These are phyloP conservation scores for Nemania serpens DNA, from an alignment of 2,329 filamentous ascomycete genomes.

Conservation along the genomic window DNA sequence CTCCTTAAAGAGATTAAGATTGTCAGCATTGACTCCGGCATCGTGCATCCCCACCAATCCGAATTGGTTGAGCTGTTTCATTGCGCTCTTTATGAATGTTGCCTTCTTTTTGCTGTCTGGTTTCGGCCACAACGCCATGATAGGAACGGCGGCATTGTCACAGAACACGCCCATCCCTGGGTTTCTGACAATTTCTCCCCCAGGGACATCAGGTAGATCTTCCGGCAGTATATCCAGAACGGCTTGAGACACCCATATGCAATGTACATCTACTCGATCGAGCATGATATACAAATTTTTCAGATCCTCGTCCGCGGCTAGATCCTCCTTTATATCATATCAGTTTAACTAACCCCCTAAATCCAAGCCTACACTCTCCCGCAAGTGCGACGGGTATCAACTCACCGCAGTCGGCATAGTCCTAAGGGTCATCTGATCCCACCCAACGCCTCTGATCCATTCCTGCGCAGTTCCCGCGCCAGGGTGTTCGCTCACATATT, in stretches of 20 bases:
- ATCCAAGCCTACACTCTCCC: slow-evolving; percentile 16
- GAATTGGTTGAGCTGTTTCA: slow-evolving; percentile 64
- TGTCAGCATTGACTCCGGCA: slow-evolving; percentile 62
- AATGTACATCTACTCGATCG: slow-evolving; percentile 72
- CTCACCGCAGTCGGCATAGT: slow-evolving; percentile 68
- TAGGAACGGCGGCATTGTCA: slow-evolving; percentile 72
- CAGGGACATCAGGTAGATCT: slow-evolving; percentile 58
- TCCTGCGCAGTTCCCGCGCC: slow-evolving; percentile 57
- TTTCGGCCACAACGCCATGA: slow-evolving; percentile 61
- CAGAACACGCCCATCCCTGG: slow-evolving; percentile 72
- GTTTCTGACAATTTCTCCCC: slow-evolving; percentile 65
- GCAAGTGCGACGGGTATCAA: slow-evolving; percentile 25
- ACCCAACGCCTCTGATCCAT: slow-evolving; percentile 71
- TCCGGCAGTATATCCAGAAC: slow-evolving; percentile 64
- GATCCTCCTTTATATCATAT: slow-evolving; percentile 50
- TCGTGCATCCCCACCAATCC: slow-evolving; percentile 73
- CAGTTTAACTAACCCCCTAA: slow-evolving; percentile 31
- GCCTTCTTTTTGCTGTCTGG: slow-evolving; percentile 58
- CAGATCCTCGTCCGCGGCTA: slow-evolving; percentile 58
- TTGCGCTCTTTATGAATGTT: slow-evolving; percentile 61
- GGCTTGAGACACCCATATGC: slow-evolving; percentile 69
- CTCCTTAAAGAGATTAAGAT: slow-evolving; percentile 58
- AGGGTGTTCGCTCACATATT: slow-evolving; percentile 56
- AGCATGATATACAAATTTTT: slow-evolving; percentile 68
- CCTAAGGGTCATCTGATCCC: slow-evolving; percentile 70